Base-by-base conservation (phyloP, 1,139 yeast species). In the Kodamaea arcana region DNA sequence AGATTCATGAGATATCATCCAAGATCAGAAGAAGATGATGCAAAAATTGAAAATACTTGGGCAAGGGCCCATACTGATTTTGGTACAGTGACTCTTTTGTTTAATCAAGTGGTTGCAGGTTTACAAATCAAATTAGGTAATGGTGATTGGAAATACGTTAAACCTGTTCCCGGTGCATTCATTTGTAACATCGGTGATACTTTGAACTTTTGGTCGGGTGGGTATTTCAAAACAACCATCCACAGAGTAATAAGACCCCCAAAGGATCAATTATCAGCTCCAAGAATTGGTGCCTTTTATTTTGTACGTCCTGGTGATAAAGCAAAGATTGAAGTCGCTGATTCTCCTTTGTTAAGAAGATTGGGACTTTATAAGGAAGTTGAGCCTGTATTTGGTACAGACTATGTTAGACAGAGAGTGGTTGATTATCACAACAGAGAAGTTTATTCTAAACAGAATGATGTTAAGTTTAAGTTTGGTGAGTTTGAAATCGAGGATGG, bases 291-390 rank as follows among this genome's bases (percentile, higher is more conserved):
- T 1, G 45, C 59, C 1, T 58, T 61, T 37, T 61, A 61, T 34
- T 61, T 61, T 40, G 56, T 60, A 7, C 52, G 66, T 22, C 66
- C 67, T 4, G 62, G 63, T 13, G 61, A 58, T 32, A 51, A 54
- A 3, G 52, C 58, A 11, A 33, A 40, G 15, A 52, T 60, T 14
- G 48, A 56, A 27, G 42, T 59, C 6, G 62, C 60, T 8, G 57
- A 58, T 22, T 59, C 65, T 4, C 65, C 67, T 1, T 37, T 60
- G 17, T 49, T 61, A 28, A 50, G 52, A 32, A 43, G 56, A 24
- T 43, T 56, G 24, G 65, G 64, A 0, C 44, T 59, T 15, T 56
- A 57, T 39, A 46, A 43, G 27, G 42, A 51, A 14, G 46, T 47
- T 1, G 42, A 42, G 15, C 60, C 60, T 2, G 45, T 58, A 4